These are phyloP conservation scores for Geosmithia putterillii DNA, from an alignment of 2,329 filamentous ascomycete genomes.

Conservation along the genomic window DNA sequence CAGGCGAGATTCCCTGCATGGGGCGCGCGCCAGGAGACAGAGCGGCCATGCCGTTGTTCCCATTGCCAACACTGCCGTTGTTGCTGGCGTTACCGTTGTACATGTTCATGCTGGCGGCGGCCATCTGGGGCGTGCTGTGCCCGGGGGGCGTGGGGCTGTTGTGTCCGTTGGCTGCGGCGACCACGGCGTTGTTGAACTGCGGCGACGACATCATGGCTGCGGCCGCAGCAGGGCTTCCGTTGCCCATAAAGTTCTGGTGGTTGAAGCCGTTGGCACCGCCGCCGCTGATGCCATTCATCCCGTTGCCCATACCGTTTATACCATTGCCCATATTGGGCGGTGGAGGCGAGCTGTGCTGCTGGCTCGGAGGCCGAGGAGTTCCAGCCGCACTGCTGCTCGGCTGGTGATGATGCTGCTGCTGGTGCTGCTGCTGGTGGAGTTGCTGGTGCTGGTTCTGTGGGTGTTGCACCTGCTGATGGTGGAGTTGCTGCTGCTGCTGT, in stretches of 20 bases:
- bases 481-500: constrained; percentile 14
- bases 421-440: constrained; percentile 12
- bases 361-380: constrained; percentile 19
- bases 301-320: constrained; percentile 8
- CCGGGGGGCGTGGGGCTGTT: constrained; percentile 36
- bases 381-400: constrained; percentile 12
- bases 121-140: constrained; percentile 20
- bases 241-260: constrained; percentile 40
- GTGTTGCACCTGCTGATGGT: constrained; percentile 15
- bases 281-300: constrained; percentile 9
- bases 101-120: background rate
- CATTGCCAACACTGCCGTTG: constrained; percentile 6
- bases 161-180: constrained; percentile 15
- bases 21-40: constrained; percentile 26
- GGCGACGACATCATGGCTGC: constrained; percentile 30
- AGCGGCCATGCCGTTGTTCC: constrained; percentile 31
- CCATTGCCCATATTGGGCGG: constrained; percentile 25
- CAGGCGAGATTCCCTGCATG: constrained; percentile 28
- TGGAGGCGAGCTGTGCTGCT: constrained; percentile 26
- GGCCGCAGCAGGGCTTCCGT: constrained; percentile 22
- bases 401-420: constrained; percentile 11
- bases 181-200: constrained; percentile 26
- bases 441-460: constrained; percentile 24
- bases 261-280: constrained; percentile 29
- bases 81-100: constrained; percentile 10